Percentiles rank a stretch among this genome's conserved stretches.
These are phyloP conservation scores for Xerocomellus intermedius DNA, from an alignment of 768 basidiomycete species.

Conservation along the genomic window DNA sequence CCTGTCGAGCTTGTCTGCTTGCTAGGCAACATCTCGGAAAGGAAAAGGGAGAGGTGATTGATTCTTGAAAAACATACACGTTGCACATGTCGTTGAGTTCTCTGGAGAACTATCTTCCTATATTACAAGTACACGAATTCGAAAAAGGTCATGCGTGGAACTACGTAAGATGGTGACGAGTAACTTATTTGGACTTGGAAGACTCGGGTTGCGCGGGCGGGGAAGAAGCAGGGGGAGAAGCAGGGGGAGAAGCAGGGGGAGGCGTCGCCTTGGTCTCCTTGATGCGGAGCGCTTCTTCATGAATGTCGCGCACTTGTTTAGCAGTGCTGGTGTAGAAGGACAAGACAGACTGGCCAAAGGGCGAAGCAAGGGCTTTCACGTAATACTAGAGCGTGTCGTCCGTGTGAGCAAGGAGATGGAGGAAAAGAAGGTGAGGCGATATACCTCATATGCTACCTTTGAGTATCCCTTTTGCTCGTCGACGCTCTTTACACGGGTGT, in stretches of 20 bases:
- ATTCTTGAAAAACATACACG: neutral
- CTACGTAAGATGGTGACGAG: neutral
- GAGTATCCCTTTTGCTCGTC: constrained; percentile 81
- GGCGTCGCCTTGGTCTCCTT: constrained; percentile 52
- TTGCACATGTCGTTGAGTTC: neutral
- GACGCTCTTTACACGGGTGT: constrained; percentile 66
- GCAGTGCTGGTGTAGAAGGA: constrained; percentile 84
- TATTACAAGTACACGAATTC: constrained; percentile 10
- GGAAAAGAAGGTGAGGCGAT: constrained; percentile 1
- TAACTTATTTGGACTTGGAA: constrained; percentile 10
- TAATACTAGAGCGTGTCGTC: constrained; percentile 61
- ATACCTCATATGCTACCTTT: constrained; percentile 67
- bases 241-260: constrained; percentile 13
- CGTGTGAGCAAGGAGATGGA: neutral
- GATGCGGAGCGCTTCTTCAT: constrained; percentile 89
- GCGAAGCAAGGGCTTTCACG: constrained; percentile 66
- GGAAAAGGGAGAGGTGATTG: neutral
- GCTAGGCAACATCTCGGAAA: neutral
- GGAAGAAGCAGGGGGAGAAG: constrained; percentile 2
- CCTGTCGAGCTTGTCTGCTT: neutral
- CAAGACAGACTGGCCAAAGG: constrained; percentile 72
- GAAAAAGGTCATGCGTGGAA: neutral
- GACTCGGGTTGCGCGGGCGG: constrained; percentile 11
- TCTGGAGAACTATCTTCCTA: neutral
- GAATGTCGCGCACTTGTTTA: constrained; percentile 89